A percentile compares a stretch with the other conserved stretches of the same genome.
phyloP scores from a whole-genome alignment of 2,329 filamentous ascomycete species.

The Phaeosphaeria sp. region DNA sequence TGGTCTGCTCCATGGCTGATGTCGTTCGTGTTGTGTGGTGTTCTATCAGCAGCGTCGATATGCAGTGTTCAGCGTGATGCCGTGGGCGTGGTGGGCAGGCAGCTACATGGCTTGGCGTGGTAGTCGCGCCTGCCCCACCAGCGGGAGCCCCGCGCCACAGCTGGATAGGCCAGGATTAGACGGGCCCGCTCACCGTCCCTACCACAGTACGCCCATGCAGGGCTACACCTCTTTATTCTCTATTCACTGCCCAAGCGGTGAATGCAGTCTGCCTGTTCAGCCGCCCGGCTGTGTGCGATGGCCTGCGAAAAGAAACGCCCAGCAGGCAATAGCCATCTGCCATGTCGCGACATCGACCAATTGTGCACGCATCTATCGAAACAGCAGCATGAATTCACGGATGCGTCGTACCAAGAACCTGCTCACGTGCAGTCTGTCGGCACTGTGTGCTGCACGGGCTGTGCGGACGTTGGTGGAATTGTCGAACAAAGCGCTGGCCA shows the following conservation, averaged over 20 bases:
- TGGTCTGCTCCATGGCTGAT: conserved; percentile 73
- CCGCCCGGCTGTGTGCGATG: background rate
- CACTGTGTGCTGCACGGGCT: background rate
- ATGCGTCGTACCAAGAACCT: background rate
- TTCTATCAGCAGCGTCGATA: background rate
- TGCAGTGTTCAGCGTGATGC: conserved; percentile 1
- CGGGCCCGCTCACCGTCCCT: background rate
- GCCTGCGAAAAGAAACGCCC: background rate
- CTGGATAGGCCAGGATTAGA: too few relatives aligned
- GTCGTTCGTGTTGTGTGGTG: background rate
- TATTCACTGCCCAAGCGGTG: background rate
- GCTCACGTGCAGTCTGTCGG: background rate
- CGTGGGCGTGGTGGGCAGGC: conserved; percentile 9
- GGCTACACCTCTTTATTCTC: too few relatives aligned
- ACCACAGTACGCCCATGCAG: too few relatives aligned
- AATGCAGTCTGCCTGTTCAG: background rate
- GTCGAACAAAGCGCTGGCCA: background rate
- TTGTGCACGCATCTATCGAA: too few relatives aligned
- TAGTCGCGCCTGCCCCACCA: conserved; percentile 27
- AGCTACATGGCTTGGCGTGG: conserved; percentile 25
- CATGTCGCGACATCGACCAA: background rate
- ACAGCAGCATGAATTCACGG: background rate
- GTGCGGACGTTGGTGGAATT: background rate
- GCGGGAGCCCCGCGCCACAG: conserved; percentile 3
- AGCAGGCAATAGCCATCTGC: background rate